Percentiles rank a stretch among this genome's conserved stretches.
phyloP scores from a whole-genome alignment of 2,329 filamentous ascomycete species.

The Rhexocercosporidium sp. region DNA sequence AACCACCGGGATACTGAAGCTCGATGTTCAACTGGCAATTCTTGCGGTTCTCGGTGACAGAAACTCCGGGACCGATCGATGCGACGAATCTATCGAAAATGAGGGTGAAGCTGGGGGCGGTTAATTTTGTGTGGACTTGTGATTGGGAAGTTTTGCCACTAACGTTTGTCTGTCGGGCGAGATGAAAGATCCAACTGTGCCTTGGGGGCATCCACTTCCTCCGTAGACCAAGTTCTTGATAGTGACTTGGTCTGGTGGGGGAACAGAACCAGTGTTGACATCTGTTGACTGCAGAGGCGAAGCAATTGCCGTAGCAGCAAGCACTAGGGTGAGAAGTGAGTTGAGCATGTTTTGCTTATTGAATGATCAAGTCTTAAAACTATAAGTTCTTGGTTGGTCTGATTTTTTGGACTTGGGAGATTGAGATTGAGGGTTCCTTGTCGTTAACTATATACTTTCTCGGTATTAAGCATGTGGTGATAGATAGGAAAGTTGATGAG shows the following conservation, averaged over 20 bases:
- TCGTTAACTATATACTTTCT: constrained; percentile 28
- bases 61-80: not conserved
- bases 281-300: constrained; percentile 5
- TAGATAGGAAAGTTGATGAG: constrained; percentile 13
- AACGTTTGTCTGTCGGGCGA: constrained; percentile 33
- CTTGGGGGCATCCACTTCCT: constrained; percentile 32
- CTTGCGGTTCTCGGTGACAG: constrained; percentile 15
- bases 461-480: constrained; percentile 5
- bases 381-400: constrained; percentile 4
- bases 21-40: constrained; percentile 17
- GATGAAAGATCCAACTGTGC: constrained; percentile 27
- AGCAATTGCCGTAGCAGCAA: constrained; percentile 27
- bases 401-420: constrained; percentile 3
- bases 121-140: not conserved
- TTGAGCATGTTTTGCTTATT: constrained; percentile 24
- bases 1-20: constrained; percentile 7
- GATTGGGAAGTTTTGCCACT: not conserved
- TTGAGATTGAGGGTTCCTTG: constrained; percentile 13
- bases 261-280: not conserved
- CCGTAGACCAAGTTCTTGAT: constrained; percentile 31
- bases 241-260: constrained; percentile 24
- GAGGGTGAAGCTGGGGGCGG: constrained; percentile 29
- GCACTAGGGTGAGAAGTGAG: constrained; percentile 20
- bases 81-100: constrained; percentile 34
- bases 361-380: not conserved